Evolutionary conservation across 306 rosid genomes (phyloP), one percentile per base, ranked within the genome.

Genomic region (Lupinus albus): DNA sequence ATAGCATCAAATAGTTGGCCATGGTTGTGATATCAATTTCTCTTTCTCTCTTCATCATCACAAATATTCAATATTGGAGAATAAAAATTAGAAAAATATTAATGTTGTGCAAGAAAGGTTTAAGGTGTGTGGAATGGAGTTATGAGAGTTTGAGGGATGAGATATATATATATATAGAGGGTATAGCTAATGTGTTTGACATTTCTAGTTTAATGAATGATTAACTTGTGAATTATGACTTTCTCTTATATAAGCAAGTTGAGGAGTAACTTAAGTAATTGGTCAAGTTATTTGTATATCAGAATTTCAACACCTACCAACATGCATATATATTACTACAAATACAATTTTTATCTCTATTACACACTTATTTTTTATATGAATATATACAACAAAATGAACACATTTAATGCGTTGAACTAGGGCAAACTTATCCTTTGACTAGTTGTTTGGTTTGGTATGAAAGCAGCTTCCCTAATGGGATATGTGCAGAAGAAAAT

Each of bases 1-100:
- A 94, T 7, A 90, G 17, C 92, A 88, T 90, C 90, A 93, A 79
- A 67, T 84, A 93, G 63, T 93, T 88, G 9, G 95, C 97, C 90
- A 90, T 84, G 82, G 82, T 67, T 66, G 62, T 66, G 76, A 54
- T 72, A 20, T 86, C 89, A 39, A 64, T 38, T 8, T 93, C 93
- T 75, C 82, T 86, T 55, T 82, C 91, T 81, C 96, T 86, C 87
- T 89, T 92, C 91, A 87, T 89, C 11, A 84, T 81, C 28, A n/a
- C 30, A 7, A 28, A 15, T 38, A 41, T 33, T 28, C 47, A 42
- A 42, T 9, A 39, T 14, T 42, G 20, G 5, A 10, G 18, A 67
- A 30, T 20, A 30, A 30, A 48, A 1, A 9, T 2, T 10, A 33
- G 49, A 58, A 33, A 2, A 16, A 17, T 6, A 11, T 18, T 20